phyloP scores from a whole-genome alignment of 371 early-diverging fungal genomes.

The Amoeboaphelidium occidentale region DNA sequence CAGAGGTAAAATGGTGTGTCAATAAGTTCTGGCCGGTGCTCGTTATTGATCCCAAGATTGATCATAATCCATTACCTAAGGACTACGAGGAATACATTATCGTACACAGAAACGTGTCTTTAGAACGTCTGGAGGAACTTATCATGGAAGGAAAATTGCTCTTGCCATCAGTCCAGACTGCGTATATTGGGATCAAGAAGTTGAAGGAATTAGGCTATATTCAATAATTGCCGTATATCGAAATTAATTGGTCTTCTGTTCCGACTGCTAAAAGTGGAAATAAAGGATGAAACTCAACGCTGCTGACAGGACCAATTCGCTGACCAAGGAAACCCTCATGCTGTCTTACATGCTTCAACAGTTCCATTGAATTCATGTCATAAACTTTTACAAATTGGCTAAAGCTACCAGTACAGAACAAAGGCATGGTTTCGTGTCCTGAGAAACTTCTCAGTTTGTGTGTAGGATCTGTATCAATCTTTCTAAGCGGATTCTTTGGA shows the following conservation, averaged over 20 bases:
- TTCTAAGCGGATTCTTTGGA: neutral
- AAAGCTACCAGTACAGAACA: neutral
- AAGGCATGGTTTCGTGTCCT: neutral
- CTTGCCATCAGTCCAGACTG: constrained; percentile 23
- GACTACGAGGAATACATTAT: constrained; percentile 30
- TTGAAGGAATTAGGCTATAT: constrained; percentile 2
- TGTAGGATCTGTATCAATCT: neutral
- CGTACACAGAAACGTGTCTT: constrained; percentile 13
- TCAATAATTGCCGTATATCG: too few species aligned
- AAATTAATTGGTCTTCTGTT: neutral
- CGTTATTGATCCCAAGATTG: constrained; percentile 22
- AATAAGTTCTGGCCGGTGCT: constrained; percentile 34
- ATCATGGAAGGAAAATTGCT: constrained; percentile 20
- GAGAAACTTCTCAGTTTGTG: neutral
- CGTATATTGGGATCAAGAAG: constrained; percentile 22
- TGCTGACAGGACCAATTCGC: neutral
- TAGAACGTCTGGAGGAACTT: constrained; percentile 13
- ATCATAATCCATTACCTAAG: constrained; percentile 18
- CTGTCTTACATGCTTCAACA: neutral
- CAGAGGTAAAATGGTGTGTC: constrained; percentile 32
- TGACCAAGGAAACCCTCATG: neutral
- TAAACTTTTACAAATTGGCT: neutral
- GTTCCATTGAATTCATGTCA: neutral
- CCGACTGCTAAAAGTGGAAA: neutral
- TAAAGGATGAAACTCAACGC: neutral